These are phyloP conservation scores for Alternaria arbusti DNA, from an alignment of 2,329 filamentous ascomycete species.

Conservation along the genomic window DNA sequence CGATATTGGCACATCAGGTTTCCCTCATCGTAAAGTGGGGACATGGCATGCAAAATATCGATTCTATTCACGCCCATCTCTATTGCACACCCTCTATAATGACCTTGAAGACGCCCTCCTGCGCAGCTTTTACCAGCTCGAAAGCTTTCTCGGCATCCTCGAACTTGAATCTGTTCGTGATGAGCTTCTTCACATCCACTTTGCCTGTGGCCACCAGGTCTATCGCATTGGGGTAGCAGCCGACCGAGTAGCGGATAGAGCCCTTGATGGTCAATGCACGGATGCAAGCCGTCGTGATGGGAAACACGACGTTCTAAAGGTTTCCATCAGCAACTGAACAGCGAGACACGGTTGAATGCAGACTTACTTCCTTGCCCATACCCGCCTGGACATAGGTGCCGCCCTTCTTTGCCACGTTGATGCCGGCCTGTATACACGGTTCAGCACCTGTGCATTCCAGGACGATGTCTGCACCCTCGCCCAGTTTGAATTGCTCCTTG, in stretches of 20 bases:
- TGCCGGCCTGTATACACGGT: constrained; percentile 25
- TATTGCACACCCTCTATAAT: constrained; percentile 59
- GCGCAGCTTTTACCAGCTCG: constrained; percentile 49
- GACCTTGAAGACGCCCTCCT: constrained; percentile 53
- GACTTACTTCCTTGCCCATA: constrained; percentile 41
- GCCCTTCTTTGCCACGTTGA: constrained; percentile 23
- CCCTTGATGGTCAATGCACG: constrained; percentile 58
- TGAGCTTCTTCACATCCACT: constrained; percentile 50
- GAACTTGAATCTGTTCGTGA: constrained; percentile 53
- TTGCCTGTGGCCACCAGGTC: constrained; percentile 59
- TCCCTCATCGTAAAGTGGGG: background rate
- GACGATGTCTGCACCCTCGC: constrained; percentile 29
- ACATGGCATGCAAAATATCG: background rate
- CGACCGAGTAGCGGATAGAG: constrained; percentile 59
- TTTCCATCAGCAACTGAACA: background rate
- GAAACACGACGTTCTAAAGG: background rate
- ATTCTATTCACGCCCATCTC: background rate
- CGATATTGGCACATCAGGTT: background rate
- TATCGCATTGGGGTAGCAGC: constrained; percentile 59
- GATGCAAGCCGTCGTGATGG: constrained; percentile 51
- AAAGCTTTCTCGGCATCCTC: constrained; percentile 59
- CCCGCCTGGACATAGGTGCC: constrained; percentile 32
- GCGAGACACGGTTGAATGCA: background rate
- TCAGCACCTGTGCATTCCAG: constrained; percentile 31
- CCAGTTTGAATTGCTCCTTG: constrained; percentile 18